A percentile compares a stretch with the other conserved stretches of the same genome.
Evolutionary conservation across 257 asterid species (phyloP).

Genomic region (Cynanchum wilfordii): DNA sequence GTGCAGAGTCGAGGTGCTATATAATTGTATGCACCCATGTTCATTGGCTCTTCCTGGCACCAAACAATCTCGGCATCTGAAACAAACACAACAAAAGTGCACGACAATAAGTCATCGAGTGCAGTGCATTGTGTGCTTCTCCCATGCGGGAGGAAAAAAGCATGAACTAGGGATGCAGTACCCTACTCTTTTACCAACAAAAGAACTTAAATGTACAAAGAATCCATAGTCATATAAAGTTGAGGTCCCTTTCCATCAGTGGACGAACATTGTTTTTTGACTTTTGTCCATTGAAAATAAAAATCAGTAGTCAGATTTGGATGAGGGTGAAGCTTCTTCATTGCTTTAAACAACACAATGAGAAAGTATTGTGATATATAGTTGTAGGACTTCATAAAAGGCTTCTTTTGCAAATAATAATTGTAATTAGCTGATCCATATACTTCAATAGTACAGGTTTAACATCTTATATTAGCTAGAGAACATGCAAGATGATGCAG

Average conservation of each 20-base stretch:
- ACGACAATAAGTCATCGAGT: background rate
- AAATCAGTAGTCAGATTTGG: too few relatives aligned
- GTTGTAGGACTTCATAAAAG: too few relatives aligned
- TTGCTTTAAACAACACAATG: background rate
- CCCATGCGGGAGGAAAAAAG: too few relatives aligned
- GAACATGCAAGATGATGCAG: background rate
- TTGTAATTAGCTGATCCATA: background rate
- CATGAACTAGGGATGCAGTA: too few relatives aligned
- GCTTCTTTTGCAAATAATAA: background rate
- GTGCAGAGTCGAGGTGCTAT: conserved; percentile 71
- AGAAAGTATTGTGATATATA: background rate
- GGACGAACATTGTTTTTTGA: too few relatives aligned
- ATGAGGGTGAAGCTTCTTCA: too few relatives aligned
- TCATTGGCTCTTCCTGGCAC: conserved; percentile 98
- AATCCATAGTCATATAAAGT: background rate
- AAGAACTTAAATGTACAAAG: background rate
- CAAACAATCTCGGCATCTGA: conserved; percentile 91
- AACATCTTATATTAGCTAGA: background rate
- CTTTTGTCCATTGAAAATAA: background rate
- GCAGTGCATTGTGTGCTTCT: background rate
- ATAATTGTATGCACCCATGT: conserved; percentile 86
- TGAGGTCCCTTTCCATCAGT: too few relatives aligned
- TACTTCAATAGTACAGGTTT: background rate
- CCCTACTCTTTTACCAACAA: background rate
- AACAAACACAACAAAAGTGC: conserved; percentile 13